Conservation (phyloP, 1,284 basidiomycete species). For the Leccinum subatratum region DNA sequence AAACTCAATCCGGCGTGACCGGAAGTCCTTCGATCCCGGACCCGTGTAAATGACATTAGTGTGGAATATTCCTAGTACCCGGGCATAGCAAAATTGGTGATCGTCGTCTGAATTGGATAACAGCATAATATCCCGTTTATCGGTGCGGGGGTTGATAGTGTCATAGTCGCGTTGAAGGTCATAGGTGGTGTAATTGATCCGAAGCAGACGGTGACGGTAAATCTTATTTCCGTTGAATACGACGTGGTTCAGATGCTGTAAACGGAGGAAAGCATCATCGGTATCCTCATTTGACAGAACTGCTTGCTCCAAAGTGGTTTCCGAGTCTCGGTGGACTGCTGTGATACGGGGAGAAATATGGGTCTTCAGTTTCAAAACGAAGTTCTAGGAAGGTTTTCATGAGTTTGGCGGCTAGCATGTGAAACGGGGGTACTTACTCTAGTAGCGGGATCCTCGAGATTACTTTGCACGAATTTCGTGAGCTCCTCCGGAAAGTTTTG, state of each 20-base stretch:
- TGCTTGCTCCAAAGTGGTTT: not conserved
- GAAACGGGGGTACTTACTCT: not conserved
- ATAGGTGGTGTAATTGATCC: not conserved
- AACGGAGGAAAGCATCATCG: not conserved
- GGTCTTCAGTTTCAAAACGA: not conserved
- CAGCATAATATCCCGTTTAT: not conserved
- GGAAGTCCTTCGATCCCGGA: not conserved
- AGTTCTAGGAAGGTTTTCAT: not conserved
- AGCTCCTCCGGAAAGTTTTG: conserved; percentile 17
- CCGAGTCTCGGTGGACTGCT: not conserved
- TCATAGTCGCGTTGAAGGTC: not conserved
- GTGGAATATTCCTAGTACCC: not conserved
- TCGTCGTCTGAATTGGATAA: not conserved
- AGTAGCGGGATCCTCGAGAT: not conserved
- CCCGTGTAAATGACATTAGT: not conserved
- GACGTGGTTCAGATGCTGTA: not conserved
- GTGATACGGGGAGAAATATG: not conserved
- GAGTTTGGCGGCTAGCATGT: not conserved
- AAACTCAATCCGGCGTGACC: not conserved
- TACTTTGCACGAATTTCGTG: conserved; percentile 10
- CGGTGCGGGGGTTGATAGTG: not conserved
- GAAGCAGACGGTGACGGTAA: not conserved
- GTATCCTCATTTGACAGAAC: not conserved
- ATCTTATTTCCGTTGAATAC: not conserved
- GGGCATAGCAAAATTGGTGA: not conserved